A percentile compares a stretch with the other conserved stretches of the same genome.
phyloP scores from a whole-genome alignment of 257 asterid species.

The Scutellaria baicalensis region DNA sequence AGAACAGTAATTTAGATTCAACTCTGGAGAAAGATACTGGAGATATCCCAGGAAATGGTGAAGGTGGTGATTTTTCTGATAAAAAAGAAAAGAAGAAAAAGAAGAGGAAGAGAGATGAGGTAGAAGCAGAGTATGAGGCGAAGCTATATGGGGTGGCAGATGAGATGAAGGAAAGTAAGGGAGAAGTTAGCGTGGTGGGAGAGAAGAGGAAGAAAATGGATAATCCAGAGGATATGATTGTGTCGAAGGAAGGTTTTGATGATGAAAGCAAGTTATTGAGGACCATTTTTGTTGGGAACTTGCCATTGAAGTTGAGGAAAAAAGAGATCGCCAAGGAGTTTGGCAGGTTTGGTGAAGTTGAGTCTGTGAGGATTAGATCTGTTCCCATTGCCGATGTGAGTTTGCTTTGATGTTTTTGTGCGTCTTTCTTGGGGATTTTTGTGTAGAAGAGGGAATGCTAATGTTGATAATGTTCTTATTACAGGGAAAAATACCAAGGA shows the following conservation, averaged over 20 bases:
- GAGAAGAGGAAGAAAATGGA: constrained; percentile 90
- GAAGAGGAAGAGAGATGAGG: constrained; percentile 94
- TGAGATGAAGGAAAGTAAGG: constrained; percentile 17
- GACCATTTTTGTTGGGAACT: constrained; percentile 90
- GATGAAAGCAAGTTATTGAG: constrained; percentile 83
- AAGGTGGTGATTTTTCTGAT: not conserved
- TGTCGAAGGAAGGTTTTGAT: constrained; percentile 79
- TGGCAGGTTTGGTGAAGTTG: constrained; percentile 76
- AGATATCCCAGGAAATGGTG: not conserved
- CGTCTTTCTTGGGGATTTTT: not conserved
- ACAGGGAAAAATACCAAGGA: constrained; percentile 84
- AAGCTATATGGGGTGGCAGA: constrained; percentile 41
- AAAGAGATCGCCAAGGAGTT: constrained; percentile 70
- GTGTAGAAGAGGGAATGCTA: not conserved
- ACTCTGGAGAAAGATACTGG: not conserved
- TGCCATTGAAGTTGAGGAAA: constrained; percentile 78
- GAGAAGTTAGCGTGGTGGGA: constrained; percentile 40
- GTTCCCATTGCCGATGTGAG: constrained; percentile 83
- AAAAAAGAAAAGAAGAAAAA: constrained; percentile 33
- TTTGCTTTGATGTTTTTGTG: constrained; percentile 7
- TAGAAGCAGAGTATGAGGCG: constrained; percentile 81
- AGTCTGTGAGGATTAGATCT: constrained; percentile 86
- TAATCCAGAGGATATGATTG: constrained; percentile 65
- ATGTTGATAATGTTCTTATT: constrained; percentile 7
- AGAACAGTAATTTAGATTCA: not conserved